phyloP scores from a whole-genome alignment of 1,284 basidiomycete genomes.

The Thelephora terrestris region DNA sequence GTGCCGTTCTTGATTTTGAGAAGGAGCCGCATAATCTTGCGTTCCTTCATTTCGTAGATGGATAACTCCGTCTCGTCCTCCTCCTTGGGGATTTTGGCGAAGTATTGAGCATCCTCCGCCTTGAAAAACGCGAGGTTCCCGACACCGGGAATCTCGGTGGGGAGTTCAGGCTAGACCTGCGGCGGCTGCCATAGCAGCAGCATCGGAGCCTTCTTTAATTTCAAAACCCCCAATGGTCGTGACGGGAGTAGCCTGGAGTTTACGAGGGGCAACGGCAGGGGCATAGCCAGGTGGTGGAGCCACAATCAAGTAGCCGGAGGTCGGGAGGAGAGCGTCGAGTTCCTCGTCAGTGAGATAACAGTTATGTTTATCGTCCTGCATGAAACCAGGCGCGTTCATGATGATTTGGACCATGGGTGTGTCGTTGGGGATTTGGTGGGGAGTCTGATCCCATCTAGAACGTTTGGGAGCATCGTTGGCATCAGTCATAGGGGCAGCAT shows the following conservation, averaged over 20 bases:
- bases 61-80: slow-evolving; percentile 92
- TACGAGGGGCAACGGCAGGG: slow-evolving; percentile 70
- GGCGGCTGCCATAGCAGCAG: slow-evolving; percentile 76
- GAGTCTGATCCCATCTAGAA: slow-evolving; percentile 95
- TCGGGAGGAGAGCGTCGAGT: slow-evolving; percentile 86
- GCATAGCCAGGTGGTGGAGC: slow-evolving; percentile 92
- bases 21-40: slow-evolving; percentile 99
- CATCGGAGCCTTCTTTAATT: slow-evolving; percentile 90
- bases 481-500: slow-evolving; percentile 70
- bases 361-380: slow-evolving; percentile 90
- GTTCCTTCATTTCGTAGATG: slow-evolving; percentile 98
- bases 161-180: slow-evolving; percentile 90
- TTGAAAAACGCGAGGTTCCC: slow-evolving; percentile 98
- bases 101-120: slow-evolving; percentile 95
- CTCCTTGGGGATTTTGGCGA: slow-evolving; percentile 92
- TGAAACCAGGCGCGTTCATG: slow-evolving; percentile 76
- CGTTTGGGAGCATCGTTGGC: slow-evolving; percentile 61
- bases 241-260: slow-evolving; percentile 66
- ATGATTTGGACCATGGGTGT: slow-evolving; percentile 65
- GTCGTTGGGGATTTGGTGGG: slow-evolving; percentile 41
- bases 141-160: slow-evolving; percentile 97
- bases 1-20: slow-evolving; percentile 99
- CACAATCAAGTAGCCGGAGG: slow-evolving; percentile 84
- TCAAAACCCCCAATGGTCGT: slow-evolving; percentile 83
- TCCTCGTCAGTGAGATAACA: slow-evolving; percentile 94